Evolutionary conservation across 257 asterid species (phyloP), one percentile per base, ranked within the genome.

Genomic region (Solanum chaucha): DNA sequence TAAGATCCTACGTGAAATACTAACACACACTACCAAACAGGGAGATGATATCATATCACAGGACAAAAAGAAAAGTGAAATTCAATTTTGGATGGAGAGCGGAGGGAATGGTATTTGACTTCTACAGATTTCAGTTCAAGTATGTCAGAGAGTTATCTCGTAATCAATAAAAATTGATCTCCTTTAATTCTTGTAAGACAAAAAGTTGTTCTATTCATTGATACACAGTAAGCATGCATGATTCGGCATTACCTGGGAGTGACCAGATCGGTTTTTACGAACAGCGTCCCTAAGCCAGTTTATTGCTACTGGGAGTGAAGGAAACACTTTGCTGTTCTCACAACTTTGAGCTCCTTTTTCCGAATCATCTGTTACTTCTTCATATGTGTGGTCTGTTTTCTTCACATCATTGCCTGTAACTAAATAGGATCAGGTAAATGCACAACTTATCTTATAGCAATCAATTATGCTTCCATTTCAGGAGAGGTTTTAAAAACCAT

Each of bases 291-390:
- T 91, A 67, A 97, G 96, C 99, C 99, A 97, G 77, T 93, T 92
- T 77, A 97, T 93, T 86, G 99, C 99, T 68, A 90, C 84, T 28
- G 99, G 98, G 87, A 97, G 94, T 86, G 98, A 95, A 78, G 98
- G 90, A 86, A 96, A 95, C 85, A 97, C 96, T 14, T 93, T 89
- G 92, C 96, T 97, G 88, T 85, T 91, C 88, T 93, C 98, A 83
- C 93, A 91, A 88, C 38, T 87, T 73, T 35, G 90, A 84, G 82
- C 88, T 87, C 93, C 93, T 86, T 89, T 92, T 87, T 88, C 94
- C 3, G 89, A 58, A 87, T 88, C 92, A 72, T 92, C 91, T 51
- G 51, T 8, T 74, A 86, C 92, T 78, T 90, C 93, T 89, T 92
- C 98, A 87, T 88, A 71, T 86, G 89, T 87, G 40, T 89, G 70